Conservation (phyloP, 1,284 basidiomycete genomes). For the Sporisorium iseilematis-ciliati region DNA sequence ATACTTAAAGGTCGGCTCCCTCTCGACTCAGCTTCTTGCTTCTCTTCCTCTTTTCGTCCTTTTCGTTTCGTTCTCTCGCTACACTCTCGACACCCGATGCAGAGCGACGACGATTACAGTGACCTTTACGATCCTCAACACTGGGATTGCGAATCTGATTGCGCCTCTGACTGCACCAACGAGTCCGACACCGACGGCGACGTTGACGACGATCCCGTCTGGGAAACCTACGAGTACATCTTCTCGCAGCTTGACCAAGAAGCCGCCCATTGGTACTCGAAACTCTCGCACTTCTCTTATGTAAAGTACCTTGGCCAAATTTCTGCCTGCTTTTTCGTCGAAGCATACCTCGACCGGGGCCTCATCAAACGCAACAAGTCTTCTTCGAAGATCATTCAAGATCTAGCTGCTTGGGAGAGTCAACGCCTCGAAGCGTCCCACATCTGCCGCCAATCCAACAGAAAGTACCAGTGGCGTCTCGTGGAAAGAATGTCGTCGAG, state of each 20-base stretch:
- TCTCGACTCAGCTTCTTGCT: slow-evolving; percentile 1
- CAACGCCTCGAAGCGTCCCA: slow-evolving; percentile 2
- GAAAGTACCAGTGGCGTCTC: background rate
- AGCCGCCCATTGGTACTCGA: accelerated
- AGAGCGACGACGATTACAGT: background rate
- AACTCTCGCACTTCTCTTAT: background rate
- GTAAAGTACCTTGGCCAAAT: background rate
- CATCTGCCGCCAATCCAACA: background rate
- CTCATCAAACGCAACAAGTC: too few relatives aligned
- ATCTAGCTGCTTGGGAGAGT: background rate
- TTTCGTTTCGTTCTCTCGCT: background rate
- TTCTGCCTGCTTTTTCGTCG: too few relatives aligned
- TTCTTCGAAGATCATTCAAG: background rate
- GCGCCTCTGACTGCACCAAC: background rate
- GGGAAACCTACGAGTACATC: background rate
- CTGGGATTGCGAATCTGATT: background rate
- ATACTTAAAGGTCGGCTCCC: background rate
- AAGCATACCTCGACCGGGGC: too few relatives aligned
- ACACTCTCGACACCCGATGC: background rate
- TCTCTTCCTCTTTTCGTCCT: background rate
- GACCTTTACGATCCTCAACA: background rate
- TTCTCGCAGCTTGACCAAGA: too few relatives aligned
- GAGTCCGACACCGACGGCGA: background rate
- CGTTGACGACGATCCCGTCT: background rate
- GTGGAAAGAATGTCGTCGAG: background rate